A percentile compares a stretch with the other conserved stretches of the same genome.
These are phyloP conservation scores for Beauveria varroae DNA, from an alignment of 2,329 filamentous ascomycete species.

Conservation along the genomic window DNA sequence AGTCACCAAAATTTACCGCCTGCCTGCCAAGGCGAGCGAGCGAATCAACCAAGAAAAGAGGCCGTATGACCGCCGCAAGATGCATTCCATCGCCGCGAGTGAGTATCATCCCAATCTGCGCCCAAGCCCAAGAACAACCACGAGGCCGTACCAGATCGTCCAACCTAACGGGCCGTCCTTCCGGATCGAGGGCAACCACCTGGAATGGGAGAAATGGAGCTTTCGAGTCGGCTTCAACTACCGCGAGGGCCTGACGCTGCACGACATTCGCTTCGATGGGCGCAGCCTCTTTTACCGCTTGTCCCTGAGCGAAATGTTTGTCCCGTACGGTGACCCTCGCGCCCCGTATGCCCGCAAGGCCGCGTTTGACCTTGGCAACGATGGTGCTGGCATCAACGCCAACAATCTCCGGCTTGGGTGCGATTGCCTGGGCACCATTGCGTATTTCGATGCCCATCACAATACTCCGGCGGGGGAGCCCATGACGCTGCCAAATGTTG, in stretches of 20 bases:
- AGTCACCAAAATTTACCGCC: constrained; percentile 38
- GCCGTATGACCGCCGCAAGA: constrained; percentile 33
- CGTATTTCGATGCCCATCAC: constrained; percentile 28
- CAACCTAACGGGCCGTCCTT: constrained; percentile 27
- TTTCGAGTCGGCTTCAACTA: constrained; percentile 62
- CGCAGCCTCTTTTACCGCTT: constrained; percentile 57
- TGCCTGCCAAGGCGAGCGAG: constrained; percentile 33
- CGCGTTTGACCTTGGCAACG: constrained; percentile 62
- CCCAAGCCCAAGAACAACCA: constrained; percentile 17
- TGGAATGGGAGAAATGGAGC: constrained; percentile 56
- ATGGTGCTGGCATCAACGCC: constrained; percentile 54
- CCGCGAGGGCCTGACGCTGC: constrained; percentile 58
- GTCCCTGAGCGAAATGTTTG: constrained; percentile 59
- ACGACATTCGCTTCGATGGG: constrained; percentile 58
- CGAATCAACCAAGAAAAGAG: constrained; percentile 22
- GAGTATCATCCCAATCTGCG: constrained; percentile 27
- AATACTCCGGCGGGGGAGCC: constrained; percentile 25
- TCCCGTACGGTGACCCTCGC: constrained; percentile 57
- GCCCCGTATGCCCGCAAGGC: constrained; percentile 56
- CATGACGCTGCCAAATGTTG: constrained; percentile 25
- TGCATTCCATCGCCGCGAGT: constrained; percentile 35
- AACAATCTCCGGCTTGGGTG: constrained; percentile 60
- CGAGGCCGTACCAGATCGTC: constrained; percentile 22
- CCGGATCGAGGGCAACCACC: constrained; percentile 33
- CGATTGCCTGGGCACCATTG: constrained; percentile 57